Base-by-base conservation (phyloP, 345 rosid species). In the Populus euphratica region DNA sequence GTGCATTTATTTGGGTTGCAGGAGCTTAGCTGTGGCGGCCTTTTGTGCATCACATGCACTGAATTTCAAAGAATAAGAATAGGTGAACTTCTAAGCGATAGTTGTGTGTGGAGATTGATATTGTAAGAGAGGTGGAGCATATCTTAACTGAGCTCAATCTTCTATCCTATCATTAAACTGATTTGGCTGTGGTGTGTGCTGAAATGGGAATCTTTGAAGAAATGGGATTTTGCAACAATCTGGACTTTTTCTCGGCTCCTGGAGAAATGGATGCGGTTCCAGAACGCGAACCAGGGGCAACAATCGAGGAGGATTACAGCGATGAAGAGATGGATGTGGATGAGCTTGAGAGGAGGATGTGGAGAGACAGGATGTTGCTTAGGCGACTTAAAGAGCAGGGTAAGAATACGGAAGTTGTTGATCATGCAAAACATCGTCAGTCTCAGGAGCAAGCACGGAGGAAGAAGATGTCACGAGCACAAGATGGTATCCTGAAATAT, bases 401-500 rank as follows among this genome's bases (percentile, higher is more conserved):
- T 66, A 92, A 91, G 86, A 68, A 70, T 41, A 84, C 85, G 68
- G 91, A 83, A 82, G 86, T 80, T 39, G 76, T 69, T 12, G 90
- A 90, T 31, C 65, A 61, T 66, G 85, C 85, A 0, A 91, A 88
- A 83, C 91, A 87, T 76, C 86, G 89, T 6, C 94, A 91, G 64
- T 88, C 93, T 3, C 93, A 87, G 75, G 97, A 92, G 77, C 97
- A 92, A 81, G 97, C 94, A 0, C 82, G 94, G 39, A 90, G 97
- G 89, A 92, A 92, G 86, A 92, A 92, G 84, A 92, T 92, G 97
- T 90, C 97, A 0, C 87, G 97, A 65, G 94, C 97, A 3, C 97
- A 92, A 75, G 97, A 92, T 76, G 93, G 92, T 64, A 92, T 92
- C 70, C 78, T 92, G 82, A 92, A 90, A 69, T 92, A 92, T 54